Base-by-base conservation (phyloP, 1,139 yeast species). In the Zygoascus sp. region DNA sequence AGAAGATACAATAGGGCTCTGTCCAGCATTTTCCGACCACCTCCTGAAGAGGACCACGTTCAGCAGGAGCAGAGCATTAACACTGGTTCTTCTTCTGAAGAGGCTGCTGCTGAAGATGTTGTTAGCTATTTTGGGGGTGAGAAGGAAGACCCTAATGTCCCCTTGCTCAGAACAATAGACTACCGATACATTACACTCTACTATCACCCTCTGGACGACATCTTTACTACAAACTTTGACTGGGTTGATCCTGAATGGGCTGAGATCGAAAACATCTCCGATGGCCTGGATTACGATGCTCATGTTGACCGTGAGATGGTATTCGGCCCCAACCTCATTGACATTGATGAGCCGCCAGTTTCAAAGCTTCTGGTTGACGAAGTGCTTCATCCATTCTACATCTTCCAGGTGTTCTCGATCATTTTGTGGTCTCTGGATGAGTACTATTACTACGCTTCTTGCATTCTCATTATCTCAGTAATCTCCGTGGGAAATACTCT, bases 361-460 rank as follows among this genome's bases (percentile, higher is more conserved):
- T 32, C 70, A 0, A 80, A 80, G 59, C 73, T 94, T 43, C 71
- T 94, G 42, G 71, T 84, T 25, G 95, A 89, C 59, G 98, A 94
- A 64, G 88, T 88, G 0, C 69, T 92, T 45, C 98, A 92, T 63
- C 98, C 98, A 1, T 92, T 92, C 62, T 92, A 94, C 62, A 76
- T 94, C 35, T 92, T 92, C 64, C 98, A 94, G 66, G 82, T 92
- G 1, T 90, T 92, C 61, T 89, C 97, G 2, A 84, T 92, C 49
- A 70, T 89, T 32, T 71, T 92, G 40, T 92, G 99, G 99, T 75
- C 89, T 13, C 80, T 88, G 30, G 99, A 92, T 63, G 83, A 86
- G 58, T 92, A 94, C 64, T 86, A 81, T 63, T 92, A 90, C 67
- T 92, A 92, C 63, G 99, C 99, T 0, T 75, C 80, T 25, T 94